phyloP scores from a whole-genome alignment of 306 rosid species.

The Prunus mira region DNA sequence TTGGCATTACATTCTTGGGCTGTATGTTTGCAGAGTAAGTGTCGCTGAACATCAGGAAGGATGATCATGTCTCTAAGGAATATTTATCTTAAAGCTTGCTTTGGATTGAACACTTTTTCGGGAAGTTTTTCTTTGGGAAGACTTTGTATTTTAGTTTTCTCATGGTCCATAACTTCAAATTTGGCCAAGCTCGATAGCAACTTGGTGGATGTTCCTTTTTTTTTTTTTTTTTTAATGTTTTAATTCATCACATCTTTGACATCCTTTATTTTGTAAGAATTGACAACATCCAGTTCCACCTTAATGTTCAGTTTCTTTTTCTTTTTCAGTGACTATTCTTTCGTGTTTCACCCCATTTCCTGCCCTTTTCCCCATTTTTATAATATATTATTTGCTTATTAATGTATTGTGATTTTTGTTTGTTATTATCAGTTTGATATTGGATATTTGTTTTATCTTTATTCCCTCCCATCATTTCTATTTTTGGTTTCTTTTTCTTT shows the following conservation, averaged over 20 bases:
- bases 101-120: slow-evolving; percentile 11
- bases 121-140: slow-evolving; percentile 14
- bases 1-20: slow-evolving; percentile 21
- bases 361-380: neutral
- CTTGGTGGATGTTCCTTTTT: neutral
- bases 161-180: neutral
- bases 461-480: neutral
- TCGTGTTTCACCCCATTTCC: neutral
- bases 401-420: neutral
- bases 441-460: neutral
- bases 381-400: neutral
- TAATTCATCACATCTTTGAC: neutral
- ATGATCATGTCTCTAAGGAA: slow-evolving; percentile 20
- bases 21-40: slow-evolving; percentile 39
- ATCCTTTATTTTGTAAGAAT: slow-evolving; percentile 12
- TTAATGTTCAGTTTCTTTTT: slow-evolving; percentile 3
- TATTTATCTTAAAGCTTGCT: slow-evolving; percentile 19
- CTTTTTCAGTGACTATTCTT: neutral
- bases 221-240: neutral
- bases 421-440: neutral
- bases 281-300: neutral
- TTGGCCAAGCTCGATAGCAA: neutral
- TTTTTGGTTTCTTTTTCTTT: neutral
- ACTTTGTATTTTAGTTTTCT: slow-evolving; percentile 9
- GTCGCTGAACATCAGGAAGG: slow-evolving; percentile 29